Evolutionary conservation across 352 stramenopile genomes (phyloP).

Genomic region (Hyaloperonospora brassicae): DNA sequence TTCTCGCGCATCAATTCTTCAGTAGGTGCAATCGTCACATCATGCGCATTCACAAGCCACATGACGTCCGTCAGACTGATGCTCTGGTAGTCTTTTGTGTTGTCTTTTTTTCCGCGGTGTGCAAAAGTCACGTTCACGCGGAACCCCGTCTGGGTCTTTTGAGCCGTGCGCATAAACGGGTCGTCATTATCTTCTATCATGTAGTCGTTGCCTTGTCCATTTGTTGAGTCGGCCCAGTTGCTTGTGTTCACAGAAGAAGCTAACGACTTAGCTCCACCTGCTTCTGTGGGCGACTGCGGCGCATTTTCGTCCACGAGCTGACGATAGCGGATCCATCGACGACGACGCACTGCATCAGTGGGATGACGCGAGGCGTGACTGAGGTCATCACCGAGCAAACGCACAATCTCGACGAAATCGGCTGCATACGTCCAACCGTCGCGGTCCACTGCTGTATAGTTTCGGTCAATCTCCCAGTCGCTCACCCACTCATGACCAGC

Average conservation of each 20-base stretch:
- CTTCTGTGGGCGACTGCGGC: slow-evolving; percentile 45
- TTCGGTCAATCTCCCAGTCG: slow-evolving; percentile 78
- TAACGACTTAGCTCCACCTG: slow-evolving; percentile 33
- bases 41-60: slow-evolving; percentile 79
- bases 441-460: slow-evolving; percentile 71
- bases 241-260: slow-evolving; percentile 31
- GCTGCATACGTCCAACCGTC: slow-evolving; percentile 80
- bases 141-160: slow-evolving; percentile 82
- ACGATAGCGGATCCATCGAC: slow-evolving; percentile 74
- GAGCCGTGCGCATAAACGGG: slow-evolving; percentile 76
- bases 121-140: slow-evolving; percentile 82
- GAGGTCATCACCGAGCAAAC: slow-evolving; percentile 66
- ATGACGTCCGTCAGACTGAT: slow-evolving; percentile 73
- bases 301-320: slow-evolving; percentile 39
- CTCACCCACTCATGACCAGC: slow-evolving; percentile 71
- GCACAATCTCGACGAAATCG: slow-evolving; percentile 74
- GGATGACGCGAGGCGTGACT: slow-evolving; percentile 79
- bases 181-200: slow-evolving; percentile 65
- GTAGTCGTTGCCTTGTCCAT: slow-evolving; percentile 29
- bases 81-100: slow-evolving; percentile 86
- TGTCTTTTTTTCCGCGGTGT: slow-evolving; percentile 75
- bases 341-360: slow-evolving; percentile 63
- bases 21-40: slow-evolving; percentile 58
- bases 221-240: slow-evolving; percentile 44
- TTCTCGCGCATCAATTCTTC: slow-evolving; percentile 85